Conservation (phyloP, 257 asterid species). For the Solanum ossicruentum region DNA sequence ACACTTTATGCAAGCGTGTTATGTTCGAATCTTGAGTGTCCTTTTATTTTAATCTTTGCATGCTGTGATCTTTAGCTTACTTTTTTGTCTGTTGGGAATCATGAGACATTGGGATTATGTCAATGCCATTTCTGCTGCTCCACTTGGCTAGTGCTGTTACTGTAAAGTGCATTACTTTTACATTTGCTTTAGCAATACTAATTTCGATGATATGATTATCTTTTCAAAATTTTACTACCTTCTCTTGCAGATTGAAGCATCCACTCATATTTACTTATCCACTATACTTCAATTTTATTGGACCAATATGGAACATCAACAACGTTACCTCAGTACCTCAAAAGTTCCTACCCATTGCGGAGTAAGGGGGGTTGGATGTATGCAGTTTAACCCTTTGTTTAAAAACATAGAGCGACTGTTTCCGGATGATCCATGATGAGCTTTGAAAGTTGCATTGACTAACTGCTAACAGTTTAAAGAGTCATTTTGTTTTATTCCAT, state of each 20-base stretch:
- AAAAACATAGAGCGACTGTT: too few species aligned
- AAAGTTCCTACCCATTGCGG: too few species aligned
- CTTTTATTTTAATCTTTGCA: not conserved
- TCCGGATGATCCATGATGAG: too few species aligned
- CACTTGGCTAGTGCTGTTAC: not conserved
- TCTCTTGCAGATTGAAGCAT: not conserved
- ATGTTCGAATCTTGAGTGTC: not conserved
- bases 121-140: not conserved
- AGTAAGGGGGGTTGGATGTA: too few species aligned
- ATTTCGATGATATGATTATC: not conserved
- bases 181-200: not conserved
- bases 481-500: too few species aligned
- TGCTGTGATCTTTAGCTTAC: not conserved
- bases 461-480: too few species aligned
- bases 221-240: not conserved
- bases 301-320: too few species aligned
- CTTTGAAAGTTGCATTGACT: too few species aligned
- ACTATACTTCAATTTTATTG: too few species aligned
- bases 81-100: not conserved
- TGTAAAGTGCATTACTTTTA: not conserved
- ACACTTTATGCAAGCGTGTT: slow-evolving; percentile 1
- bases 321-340: too few species aligned
- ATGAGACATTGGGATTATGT: not conserved
- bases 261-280: not conserved
- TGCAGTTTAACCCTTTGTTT: too few species aligned